Base-by-base conservation (phyloP, 495 filamentous ascomycete genomes). In the Immersiella caudata region DNA sequence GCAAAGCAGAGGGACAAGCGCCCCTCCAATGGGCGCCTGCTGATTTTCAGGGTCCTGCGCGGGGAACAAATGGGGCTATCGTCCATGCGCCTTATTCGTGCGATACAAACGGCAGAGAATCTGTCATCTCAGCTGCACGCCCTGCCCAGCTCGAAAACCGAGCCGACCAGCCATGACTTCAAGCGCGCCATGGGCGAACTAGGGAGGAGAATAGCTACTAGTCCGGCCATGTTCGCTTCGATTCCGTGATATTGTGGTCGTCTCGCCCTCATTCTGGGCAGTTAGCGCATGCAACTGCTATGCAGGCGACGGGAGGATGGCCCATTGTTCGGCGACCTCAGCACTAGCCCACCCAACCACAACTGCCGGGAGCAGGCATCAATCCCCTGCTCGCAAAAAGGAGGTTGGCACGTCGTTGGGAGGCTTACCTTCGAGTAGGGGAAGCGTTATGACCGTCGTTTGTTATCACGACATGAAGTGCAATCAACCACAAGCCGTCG, bases 41-140 rank as follows among this genome's bases (percentile, higher is more conserved):
- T 7, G 61, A 63, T 63, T 46, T 63, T 63, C 61, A 63, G 61
- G 61, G 61, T 63, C 61, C 49, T 63, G 40, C 52, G 61, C 16
- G 60, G n/a, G n/a, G n/a, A n/a, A n/a, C n/a, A n/a, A n/a, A n/a
- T n/a, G 49, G 49, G 61, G 21, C 16, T 22, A 1, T 33, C 0
- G 46, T 22, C 22, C 14, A 26, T 33, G n/a, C 26, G n/a, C 57
- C 26, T 18, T 36, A 33, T 27, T 33, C 18, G 57, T 21, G 57
- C n/a, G 7, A 46, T 46, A 46, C 40, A 18, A 46, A 12, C 11
- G 16, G 40, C 5, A 2, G 40, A 18, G 40, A 18, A 46, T 14
- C 40, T 8, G 8, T 33, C 29, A 33, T 33, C 8, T 33, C 40
- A 46, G 16, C 40, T 46, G 11, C 2, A 46, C 16, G 40, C 40